phyloP scores from a whole-genome alignment of 1,284 basidiomycete genomes.

The Cronartium quercuum region DNA sequence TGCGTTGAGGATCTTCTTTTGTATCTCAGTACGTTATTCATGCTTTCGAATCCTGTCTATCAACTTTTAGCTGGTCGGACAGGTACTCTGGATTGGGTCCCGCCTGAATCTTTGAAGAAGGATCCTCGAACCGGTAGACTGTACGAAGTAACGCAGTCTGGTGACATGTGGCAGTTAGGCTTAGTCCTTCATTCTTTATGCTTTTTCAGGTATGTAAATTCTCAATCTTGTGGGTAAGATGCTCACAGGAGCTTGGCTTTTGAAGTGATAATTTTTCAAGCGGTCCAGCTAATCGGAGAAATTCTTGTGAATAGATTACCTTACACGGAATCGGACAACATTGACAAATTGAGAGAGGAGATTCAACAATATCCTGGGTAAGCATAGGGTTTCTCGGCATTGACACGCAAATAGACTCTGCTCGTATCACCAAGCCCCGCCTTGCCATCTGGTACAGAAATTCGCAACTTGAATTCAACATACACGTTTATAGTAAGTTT shows the following conservation, averaged over 20 bases:
- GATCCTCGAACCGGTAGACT: conserved; percentile 56
- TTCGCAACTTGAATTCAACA: too few relatives aligned
- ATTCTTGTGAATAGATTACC: conserved; percentile 55
- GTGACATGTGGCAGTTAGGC: conserved; percentile 58
- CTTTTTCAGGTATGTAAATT: conserved; percentile 58
- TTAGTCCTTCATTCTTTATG: conserved; percentile 87
- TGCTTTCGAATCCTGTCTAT: conserved; percentile 50
- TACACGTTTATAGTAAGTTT: too few relatives aligned
- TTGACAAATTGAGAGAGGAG: conserved; percentile 64
- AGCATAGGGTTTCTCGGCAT: conserved; percentile 40
- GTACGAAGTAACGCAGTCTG: conserved; percentile 71
- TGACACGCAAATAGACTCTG: background rate
- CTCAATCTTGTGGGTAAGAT: background rate
- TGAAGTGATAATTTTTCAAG: too few relatives aligned
- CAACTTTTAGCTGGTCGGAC: conserved; percentile 66
- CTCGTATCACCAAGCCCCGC: background rate
- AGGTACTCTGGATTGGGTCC: conserved; percentile 68
- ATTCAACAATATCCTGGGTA: conserved; percentile 70
- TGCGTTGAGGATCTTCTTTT: conserved; percentile 5
- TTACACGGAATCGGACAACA: conserved; percentile 53
- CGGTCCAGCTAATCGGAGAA: conserved; percentile 56
- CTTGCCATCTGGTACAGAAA: too few relatives aligned
- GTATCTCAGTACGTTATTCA: conserved; percentile 52
- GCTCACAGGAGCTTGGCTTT: too few relatives aligned
- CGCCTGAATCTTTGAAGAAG: conserved; percentile 68